These are phyloP conservation scores for Tylopilus sp. DNA, from an alignment of 1,284 basidiomycete genomes.

Conservation along the genomic window DNA sequence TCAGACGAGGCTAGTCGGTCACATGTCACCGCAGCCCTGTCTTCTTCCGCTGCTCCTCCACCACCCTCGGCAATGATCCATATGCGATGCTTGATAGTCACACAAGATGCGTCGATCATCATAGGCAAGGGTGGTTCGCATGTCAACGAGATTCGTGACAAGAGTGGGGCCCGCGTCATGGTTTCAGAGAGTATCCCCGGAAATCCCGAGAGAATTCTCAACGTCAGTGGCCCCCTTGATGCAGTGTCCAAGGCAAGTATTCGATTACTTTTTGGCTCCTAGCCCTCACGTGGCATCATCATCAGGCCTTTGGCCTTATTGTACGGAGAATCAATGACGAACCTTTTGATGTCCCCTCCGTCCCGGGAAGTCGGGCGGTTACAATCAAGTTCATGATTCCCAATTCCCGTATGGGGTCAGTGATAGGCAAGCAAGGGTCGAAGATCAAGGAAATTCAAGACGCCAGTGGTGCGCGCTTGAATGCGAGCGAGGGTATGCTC, in stretches of 20 bases:
- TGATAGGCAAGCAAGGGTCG: slow-evolving; percentile 95
- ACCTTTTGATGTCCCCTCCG: slow-evolving; percentile 95
- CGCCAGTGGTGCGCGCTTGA: slow-evolving; percentile 92
- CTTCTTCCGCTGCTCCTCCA: slow-evolving; percentile 42
- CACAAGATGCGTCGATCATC: slow-evolving; percentile 98
- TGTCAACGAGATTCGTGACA: slow-evolving; percentile 98
- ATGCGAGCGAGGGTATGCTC: slow-evolving; percentile 97
- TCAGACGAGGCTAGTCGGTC: slow-evolving; percentile 32
- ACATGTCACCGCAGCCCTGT: slow-evolving; percentile 42
- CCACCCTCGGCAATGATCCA: slow-evolving; percentile 74
- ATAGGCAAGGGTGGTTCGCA: slow-evolving; percentile 96
- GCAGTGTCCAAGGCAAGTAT: slow-evolving; percentile 89
- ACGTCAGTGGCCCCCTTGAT: slow-evolving; percentile 95
- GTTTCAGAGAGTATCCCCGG: slow-evolving; percentile 96
- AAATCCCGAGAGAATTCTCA: slow-evolving; percentile 97
- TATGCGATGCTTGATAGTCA: slow-evolving; percentile 96
- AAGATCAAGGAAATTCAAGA: slow-evolving; percentile 99
- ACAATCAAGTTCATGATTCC: slow-evolving; percentile 99
- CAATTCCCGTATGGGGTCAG: slow-evolving; percentile 98
- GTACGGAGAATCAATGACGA: slow-evolving; percentile 99
- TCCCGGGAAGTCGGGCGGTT: slow-evolving; percentile 95
- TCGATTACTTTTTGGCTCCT: slow-evolving; percentile 10
- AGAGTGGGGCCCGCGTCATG: slow-evolving; percentile 92
- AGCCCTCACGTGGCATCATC: slow-evolving; percentile 4
- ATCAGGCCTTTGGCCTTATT: slow-evolving; percentile 95